These are phyloP conservation scores for Cystobasidium tubakii DNA, from an alignment of 768 basidiomycete species.

Conservation along the genomic window DNA sequence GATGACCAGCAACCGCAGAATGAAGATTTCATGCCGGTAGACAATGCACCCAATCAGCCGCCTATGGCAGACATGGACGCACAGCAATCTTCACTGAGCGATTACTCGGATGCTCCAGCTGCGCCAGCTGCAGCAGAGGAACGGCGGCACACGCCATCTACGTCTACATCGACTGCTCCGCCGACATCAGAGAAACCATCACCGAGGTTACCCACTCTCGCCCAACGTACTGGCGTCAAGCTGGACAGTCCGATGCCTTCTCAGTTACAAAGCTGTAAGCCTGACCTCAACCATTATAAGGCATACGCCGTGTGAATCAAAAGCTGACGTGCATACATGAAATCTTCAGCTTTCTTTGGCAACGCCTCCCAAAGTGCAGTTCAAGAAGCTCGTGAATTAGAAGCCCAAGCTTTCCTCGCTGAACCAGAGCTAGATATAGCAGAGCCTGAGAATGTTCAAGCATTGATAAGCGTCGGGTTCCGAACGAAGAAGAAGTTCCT, in stretches of 20 bases:
- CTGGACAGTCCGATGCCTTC: conserved; percentile 21
- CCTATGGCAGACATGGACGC: background rate
- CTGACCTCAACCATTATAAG: too few relatives aligned
- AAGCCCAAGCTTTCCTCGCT: background rate
- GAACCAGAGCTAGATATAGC: conserved; percentile 10
- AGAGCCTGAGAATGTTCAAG: conserved; percentile 16
- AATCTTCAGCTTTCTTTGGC: background rate
- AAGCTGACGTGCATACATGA: too few relatives aligned
- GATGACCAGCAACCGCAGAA: background rate
- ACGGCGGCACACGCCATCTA: background rate
- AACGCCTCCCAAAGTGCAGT: background rate
- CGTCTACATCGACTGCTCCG: background rate
- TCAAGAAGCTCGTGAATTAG: background rate
- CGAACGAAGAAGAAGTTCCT: conserved; percentile 14
- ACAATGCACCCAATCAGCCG: background rate
- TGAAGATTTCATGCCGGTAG: background rate
- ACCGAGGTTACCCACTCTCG: background rate
- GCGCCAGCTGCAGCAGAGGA: background rate
- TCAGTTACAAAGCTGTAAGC: background rate
- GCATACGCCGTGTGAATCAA: too few relatives aligned
- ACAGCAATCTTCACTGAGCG: background rate
- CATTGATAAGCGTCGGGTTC: conserved; percentile 21
- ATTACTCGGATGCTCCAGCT: background rate
- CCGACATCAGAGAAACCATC: background rate
- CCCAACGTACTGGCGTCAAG: background rate